These are phyloP conservation scores for Lasiodiplodia sp. DNA, from an alignment of 2,329 filamentous ascomycete genomes.

Conservation along the genomic window DNA sequence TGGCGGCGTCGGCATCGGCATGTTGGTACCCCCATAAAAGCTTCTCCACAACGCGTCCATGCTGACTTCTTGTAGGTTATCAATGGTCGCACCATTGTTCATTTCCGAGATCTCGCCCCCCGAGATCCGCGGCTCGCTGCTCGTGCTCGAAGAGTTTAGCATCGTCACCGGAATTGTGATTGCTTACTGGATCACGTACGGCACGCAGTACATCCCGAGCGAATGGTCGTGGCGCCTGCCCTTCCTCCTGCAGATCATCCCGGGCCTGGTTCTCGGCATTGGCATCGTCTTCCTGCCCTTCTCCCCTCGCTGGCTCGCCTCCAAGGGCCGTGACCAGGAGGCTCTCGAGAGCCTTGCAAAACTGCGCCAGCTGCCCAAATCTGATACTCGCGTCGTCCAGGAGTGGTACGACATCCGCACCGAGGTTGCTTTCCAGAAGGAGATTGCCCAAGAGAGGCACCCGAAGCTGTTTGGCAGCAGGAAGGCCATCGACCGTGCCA, in stretches of 20 bases:
- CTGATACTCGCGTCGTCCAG: constrained; percentile 58
- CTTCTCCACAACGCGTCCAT: not conserved
- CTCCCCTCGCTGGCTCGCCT: constrained; percentile 63
- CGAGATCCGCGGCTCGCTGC: constrained; percentile 57
- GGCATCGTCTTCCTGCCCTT: constrained; percentile 60
- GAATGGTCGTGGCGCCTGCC: constrained; percentile 57
- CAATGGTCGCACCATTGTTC: constrained; percentile 59
- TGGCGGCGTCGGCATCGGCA: constrained; percentile 61
- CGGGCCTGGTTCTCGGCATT: constrained; percentile 47
- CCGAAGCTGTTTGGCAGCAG: constrained; percentile 42
- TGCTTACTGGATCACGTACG: constrained; percentile 64
- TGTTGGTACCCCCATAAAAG: constrained; percentile 40
- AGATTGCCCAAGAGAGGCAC: constrained; percentile 50
- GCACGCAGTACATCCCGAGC: constrained; percentile 52
- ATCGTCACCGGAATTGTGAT: constrained; percentile 59
- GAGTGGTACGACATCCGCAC: constrained; percentile 63
- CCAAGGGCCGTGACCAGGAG: constrained; percentile 57
- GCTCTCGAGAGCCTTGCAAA: constrained; percentile 56
- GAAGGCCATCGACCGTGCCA: constrained; percentile 42
- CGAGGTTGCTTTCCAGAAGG: constrained; percentile 61
- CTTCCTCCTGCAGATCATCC: constrained; percentile 55
- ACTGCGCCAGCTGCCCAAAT: constrained; percentile 57
- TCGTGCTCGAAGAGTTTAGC: constrained; percentile 58
- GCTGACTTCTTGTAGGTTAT: constrained; percentile 32
- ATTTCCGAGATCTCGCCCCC: constrained; percentile 61